These are phyloP conservation scores for Chlorociboria aeruginascens DNA, from an alignment of 495 filamentous ascomycete genomes.

Conservation along the genomic window DNA sequence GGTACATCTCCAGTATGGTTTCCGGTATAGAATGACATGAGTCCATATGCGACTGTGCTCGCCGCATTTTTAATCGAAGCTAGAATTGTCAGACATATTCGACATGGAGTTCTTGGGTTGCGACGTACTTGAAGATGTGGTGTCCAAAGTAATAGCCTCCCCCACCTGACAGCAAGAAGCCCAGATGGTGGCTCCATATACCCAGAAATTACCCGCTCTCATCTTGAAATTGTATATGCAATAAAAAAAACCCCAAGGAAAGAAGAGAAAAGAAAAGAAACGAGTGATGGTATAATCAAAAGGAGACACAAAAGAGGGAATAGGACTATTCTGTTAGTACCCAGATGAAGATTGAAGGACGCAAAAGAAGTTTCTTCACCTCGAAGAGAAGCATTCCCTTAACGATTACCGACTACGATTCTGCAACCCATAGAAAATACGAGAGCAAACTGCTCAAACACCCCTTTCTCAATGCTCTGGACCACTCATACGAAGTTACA, in stretches of 20 bases:
- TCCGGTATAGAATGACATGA: slow-evolving; percentile 59
- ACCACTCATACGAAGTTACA: too few relatives aligned
- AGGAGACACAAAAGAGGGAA: too few relatives aligned
- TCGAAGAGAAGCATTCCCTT: too few relatives aligned
- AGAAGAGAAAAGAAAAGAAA: not conserved
- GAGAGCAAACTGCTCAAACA: too few relatives aligned
- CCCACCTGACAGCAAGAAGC: slow-evolving; percentile 6
- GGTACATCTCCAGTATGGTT: slow-evolving; percentile 57
- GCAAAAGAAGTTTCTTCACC: too few relatives aligned
- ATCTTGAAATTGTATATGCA: not conserved
- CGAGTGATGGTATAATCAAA: not conserved
- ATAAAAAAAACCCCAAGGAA: too few relatives aligned
- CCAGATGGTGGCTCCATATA: slow-evolving; percentile 6
- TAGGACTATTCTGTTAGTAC: too few relatives aligned
- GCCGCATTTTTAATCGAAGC: slow-evolving; percentile 49
- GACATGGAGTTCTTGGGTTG: not conserved
- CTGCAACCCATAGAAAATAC: too few relatives aligned
- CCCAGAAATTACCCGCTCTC: slow-evolving; percentile 5
- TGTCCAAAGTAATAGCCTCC: slow-evolving; percentile 8
- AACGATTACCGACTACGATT: too few relatives aligned
- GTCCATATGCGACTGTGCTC: slow-evolving; percentile 44
- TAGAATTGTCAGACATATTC: not conserved
- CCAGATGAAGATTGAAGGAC: too few relatives aligned
- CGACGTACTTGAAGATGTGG: slow-evolving; percentile 6
- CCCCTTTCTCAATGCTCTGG: too few relatives aligned